Evolutionary conservation across 352 stramenopile genomes (phyloP), one percentile per base, ranked within the genome.

Genomic region (Phytophthora lateralis): DNA sequence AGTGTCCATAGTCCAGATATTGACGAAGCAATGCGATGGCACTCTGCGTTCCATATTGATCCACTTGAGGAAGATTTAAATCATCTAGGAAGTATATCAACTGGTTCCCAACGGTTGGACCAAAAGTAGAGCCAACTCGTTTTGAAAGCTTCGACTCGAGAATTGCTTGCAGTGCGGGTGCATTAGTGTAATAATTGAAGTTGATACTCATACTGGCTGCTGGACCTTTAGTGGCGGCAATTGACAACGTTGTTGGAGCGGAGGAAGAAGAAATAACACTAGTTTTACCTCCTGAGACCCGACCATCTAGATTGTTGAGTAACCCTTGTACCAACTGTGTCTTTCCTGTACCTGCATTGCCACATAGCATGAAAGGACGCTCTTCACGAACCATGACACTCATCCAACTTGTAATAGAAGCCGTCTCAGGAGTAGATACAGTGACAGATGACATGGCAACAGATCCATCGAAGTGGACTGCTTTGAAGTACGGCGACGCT

Each of bases 81-180:
- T 99, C 96, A 60, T 99, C 96, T 7, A 99, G 66, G 63, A 99
- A 99, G 67, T 98, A 98, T 27, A 98, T 79, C 20, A 98, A 71
- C 30, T 95, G 80, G n/a, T 85, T 72, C 24, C 91, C 93, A 12
- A 76, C 60, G 2, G 67, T 82, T 4, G 91, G 91, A 3, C 90
- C 91, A 63, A 90, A 97, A 3, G 78, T 95, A 7, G 68, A 69
- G 0, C 82, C 85, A 30, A 98, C 86, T 59, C 93, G 91, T 66
- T 98, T 98, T 38, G 78, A 80, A 39, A 82, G 86, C 74, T 80
- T 95, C 72, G 82, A 96, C 71, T 94, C 84, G 38, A 99, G 80
- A 6, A 93, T 91, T 10, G 75, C 64, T 60, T 95, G 86, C n/a
- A 95, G 68, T 0, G 80, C 76, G 14, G 73, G 55, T 1, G 83